Percentiles rank a stretch among this genome's conserved stretches.
Evolutionary conservation across 2,329 filamentous ascomycete species (phyloP).

Genomic region (Drechslerella dactyloides): DNA sequence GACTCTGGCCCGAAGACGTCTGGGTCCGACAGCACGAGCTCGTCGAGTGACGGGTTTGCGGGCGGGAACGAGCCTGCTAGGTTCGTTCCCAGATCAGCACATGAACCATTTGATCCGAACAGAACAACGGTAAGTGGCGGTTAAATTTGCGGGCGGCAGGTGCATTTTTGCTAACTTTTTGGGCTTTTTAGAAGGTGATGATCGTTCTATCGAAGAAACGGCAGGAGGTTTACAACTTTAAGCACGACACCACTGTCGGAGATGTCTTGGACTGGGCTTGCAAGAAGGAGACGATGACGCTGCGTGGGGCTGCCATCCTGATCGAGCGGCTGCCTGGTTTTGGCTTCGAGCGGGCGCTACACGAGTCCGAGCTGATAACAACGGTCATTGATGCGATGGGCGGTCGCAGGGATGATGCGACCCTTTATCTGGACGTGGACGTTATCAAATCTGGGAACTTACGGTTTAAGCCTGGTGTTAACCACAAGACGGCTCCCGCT

Average conservation of each 20-base stretch:
- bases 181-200: conserved; percentile 40
- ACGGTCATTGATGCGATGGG: conserved; percentile 46
- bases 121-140: conserved; percentile 14
- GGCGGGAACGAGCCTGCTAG: conserved; percentile 2
- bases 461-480: conserved; percentile 9
- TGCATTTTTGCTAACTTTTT: background rate
- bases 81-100: conserved; percentile 1
- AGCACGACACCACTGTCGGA: conserved; percentile 31
- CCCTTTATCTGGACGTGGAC: conserved; percentile 37
- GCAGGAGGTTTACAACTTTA: conserved; percentile 26
- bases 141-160: background rate
- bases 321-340: conserved; percentile 40
- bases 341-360: conserved; percentile 40
- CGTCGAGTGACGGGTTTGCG: conserved; percentile 36
- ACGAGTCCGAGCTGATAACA: conserved; percentile 28
- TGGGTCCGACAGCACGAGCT: conserved; percentile 38
- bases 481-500: conserved; percentile 15
- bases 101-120: conserved; percentile 15
- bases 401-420: conserved; percentile 37
- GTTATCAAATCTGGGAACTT: conserved; percentile 38
- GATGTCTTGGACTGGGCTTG: conserved; percentile 44
- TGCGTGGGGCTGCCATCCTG: conserved; percentile 41
- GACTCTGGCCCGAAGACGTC: conserved; percentile 43
- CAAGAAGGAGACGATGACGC: conserved; percentile 42
- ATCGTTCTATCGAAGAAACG: conserved; percentile 37